These are phyloP conservation scores for Talaromyces liani DNA, from an alignment of 495 filamentous ascomycete genomes.

Conservation along the genomic window DNA sequence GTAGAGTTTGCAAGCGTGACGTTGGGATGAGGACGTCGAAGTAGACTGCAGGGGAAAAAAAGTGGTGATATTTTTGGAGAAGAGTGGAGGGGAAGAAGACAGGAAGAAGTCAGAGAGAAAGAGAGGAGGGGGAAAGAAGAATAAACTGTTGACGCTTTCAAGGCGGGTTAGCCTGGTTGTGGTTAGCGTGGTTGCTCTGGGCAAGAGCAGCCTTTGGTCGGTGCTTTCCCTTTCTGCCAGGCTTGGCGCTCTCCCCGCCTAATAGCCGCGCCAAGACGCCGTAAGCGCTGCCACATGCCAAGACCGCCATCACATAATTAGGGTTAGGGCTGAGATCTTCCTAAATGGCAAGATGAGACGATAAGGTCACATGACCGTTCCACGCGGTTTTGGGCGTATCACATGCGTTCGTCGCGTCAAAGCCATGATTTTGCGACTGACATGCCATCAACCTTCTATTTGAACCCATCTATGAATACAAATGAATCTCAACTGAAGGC, in stretches of 20 bases:
- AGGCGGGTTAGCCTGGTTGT: conserved; percentile 12
- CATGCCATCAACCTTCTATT: background rate
- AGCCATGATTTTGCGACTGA: background rate
- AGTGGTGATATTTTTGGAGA: conserved; percentile 8
- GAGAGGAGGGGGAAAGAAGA: conserved; percentile 3
- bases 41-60: conserved; percentile 9
- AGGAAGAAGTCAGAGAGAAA: conserved; percentile 14
- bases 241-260: background rate
- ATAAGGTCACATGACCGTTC: background rate
- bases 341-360: background rate
- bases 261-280: background rate
- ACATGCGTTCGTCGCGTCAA: background rate
- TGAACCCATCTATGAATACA: background rate
- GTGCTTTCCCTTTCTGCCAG: background rate
- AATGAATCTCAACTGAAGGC: background rate
- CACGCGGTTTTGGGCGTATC: background rate
- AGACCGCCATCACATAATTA: background rate
- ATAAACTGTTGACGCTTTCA: conserved; percentile 15
- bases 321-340: background rate
- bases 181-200: conserved; percentile 14
- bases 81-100: conserved; percentile 12
- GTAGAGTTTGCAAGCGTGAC: conserved; percentile 18
- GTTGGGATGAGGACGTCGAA: conserved; percentile 1
- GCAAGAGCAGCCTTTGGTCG: conserved; percentile 2
- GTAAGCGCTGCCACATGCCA: background rate